Evolutionary conservation across 192 early-diverging fungal species (phyloP), one percentile per base, ranked within the genome.

Genomic region (Tieghemiomyces parasiticus): DNA sequence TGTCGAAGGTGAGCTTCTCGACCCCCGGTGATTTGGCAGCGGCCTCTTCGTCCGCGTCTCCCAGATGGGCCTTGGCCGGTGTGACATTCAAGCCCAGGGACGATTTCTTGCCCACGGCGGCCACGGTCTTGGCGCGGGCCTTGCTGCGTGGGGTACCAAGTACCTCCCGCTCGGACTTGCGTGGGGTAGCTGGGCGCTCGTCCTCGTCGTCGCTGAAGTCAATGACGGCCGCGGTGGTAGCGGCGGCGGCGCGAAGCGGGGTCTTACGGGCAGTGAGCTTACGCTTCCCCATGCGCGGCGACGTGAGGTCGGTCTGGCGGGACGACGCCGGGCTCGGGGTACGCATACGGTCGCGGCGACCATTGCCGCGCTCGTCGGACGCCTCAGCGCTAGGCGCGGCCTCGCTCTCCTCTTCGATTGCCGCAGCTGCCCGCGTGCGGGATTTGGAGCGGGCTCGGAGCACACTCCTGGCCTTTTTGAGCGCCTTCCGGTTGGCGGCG

Each of bases 171-270:
- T 24, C 20, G 46, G 46, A 47, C 46, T 24, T 19, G 25, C 46
- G 46, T 8, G 46, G 46, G 25, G 46, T 47, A 22, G 20, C 46
- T 3, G 2, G 19, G 46, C 20, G 19, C 1, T 22, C 46, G 46
- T 19, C 20, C 25, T 47, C 46, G 46, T 47, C 46, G 46, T 47
- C 46, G 25, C 46, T 47, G 46, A 47, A 47, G 25, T 47, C 46
- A 19, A 47, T n/a, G n/a, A n/a, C n/a, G n/a, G n/a, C 46, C 46
- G 19, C 46, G 46, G 46, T 47, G 25, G 20, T 47, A 47, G 46
- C 20, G 46, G 25, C 19, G 19, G 19, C 46, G 46, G 8, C 46
- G 19, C 20, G 46, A 6, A 24, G 19, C 19, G 46, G 19, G 20
- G 46, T 47, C 19, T 24, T 19, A 22, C 25, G 19, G 25, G 20